Evolutionary conservation across 2,329 filamentous ascomycete species (phyloP), one percentile per base, ranked within the genome.

Genomic region (Verticillium tricorpus): DNA sequence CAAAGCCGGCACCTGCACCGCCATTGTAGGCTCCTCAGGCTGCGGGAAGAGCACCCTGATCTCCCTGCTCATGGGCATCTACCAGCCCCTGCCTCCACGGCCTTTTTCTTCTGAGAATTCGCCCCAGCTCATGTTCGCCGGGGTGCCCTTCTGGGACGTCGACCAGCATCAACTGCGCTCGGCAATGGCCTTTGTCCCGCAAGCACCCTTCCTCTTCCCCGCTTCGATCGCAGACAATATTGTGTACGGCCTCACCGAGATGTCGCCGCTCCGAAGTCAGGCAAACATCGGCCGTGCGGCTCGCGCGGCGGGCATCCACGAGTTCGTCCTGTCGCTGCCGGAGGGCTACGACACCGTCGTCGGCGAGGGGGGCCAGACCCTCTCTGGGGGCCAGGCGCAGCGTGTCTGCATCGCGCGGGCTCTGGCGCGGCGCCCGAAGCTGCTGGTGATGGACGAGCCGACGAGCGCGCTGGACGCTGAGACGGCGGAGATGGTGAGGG

Each of bases 1-100:
- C 59, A 71, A 79, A 1, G 73, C 82, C 0, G 87, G 88, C 25
- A 86, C 84, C 4, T 90, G 86, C 66, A 88, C 88, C 0, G 92
- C 91, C 2, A 86, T 98, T 22, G 92, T 96, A 2, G 93, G 94
- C 1, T 78, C 85, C 1, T 97, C 93, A 0, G 94, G 95, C 0
- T 91, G 89, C n/a, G 94, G 95, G 1, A 98, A 99, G 76, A 93
- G 90, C 15, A 97, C 94, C 0, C 81, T 97, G 39, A 83, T 89
- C 0, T 85, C 89, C 0, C 77, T 98, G 0, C 79, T 98, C 0
- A 77, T 96, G 4, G 86, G 89, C 1, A 80, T 97, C 0, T 92
- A 95, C 67, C 66, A 73, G 2, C 80, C 82, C 0, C 35, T 57
- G 54, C 59, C 55, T 8, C 59, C 45, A n/a, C 54, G 11, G 35